These are phyloP conservation scores for Annulohypoxylon truncatum DNA, from an alignment of 2,329 filamentous ascomycete species.

Conservation along the genomic window DNA sequence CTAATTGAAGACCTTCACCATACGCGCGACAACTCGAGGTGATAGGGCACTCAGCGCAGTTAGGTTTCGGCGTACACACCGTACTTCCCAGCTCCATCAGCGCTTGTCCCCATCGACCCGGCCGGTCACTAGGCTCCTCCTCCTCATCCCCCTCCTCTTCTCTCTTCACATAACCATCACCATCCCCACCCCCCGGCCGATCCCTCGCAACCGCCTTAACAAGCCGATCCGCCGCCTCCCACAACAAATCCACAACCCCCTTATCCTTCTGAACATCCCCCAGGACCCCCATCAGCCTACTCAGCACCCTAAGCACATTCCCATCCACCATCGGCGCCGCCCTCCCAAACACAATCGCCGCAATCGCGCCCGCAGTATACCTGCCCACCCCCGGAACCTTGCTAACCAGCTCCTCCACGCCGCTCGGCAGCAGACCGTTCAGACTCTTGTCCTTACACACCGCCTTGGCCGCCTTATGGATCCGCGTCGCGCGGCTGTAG, in stretches of 20 bases:
- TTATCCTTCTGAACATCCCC: constrained; percentile 69
- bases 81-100: constrained; percentile 75
- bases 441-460: constrained; percentile 58
- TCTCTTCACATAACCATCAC: constrained; percentile 11
- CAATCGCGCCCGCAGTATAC: constrained; percentile 72
- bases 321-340: constrained; percentile 72
- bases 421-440: constrained; percentile 62
- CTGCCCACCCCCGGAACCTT: constrained; percentile 69
- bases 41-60: constrained; percentile 65
- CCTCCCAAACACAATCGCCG: constrained; percentile 70
- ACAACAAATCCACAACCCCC: constrained; percentile 63
- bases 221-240: constrained; percentile 68
- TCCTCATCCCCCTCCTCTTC: constrained; percentile 12
- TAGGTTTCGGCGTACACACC: constrained; percentile 69
- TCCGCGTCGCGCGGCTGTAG: constrained; percentile 71
- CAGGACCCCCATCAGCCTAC: constrained; percentile 68
- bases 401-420: constrained; percentile 58
- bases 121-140: constrained; percentile 58
- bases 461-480: constrained; percentile 66
- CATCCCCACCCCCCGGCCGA: constrained; percentile 29
- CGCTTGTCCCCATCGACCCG: constrained; percentile 72
- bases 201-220: constrained; percentile 63
- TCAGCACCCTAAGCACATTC: constrained; percentile 71
- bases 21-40: constrained; percentile 64
- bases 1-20: constrained; percentile 57